Base-by-base conservation (phyloP, 2,329 filamentous ascomycete species). In the Epichloe uncinata region DNA sequence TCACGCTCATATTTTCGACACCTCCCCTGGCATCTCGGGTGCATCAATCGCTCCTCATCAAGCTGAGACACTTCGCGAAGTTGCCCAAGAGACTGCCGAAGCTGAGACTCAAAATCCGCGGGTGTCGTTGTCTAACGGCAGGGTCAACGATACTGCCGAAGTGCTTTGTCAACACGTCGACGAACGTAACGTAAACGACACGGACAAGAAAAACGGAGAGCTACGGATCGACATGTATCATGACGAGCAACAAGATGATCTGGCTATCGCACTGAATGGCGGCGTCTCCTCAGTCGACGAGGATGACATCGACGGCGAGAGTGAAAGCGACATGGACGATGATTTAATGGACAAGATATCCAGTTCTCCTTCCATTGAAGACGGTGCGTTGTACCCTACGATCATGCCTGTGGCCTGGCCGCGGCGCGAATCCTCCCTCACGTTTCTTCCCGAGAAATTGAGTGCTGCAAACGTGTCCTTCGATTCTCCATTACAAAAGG, bases 291-390 rank as follows among this genome's bases (percentile, higher is more conserved):
- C 73, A 42, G 67, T 64, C 44, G 75, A 79, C 57, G 82, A 85
- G 55, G 79, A 76, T 45, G 82, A 87, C 55, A 69, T 79, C 60
- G 78, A 84, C 58, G 79, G 79, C 55, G 81, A 84, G 58, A 78
- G 79, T 56, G 81, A 80, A 45, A 54, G 49, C 58, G 78, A 86
- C 60, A 71, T 89, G 65, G 89, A 94, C 62, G 75, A 96, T 68
- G 91, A 97, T 67, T 82, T 95, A 82, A 88, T 95, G 85, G 93
- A 97, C 73, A 93, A 93, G 69, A 96, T 98, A 57, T 97, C 91
- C 61, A 97, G 90, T 69, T 97, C 91, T 61, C 93, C 93, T 64
- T 97, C 91, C 60, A 98, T 98, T 69, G 89, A 95, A 75, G 91
- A 97, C 84, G 91, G 91, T 98, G 82, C 78, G 89, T 93, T 73